Evolutionary conservation across 441 rosid species (phyloP).

Genomic region (Biscutella laevigata): DNA sequence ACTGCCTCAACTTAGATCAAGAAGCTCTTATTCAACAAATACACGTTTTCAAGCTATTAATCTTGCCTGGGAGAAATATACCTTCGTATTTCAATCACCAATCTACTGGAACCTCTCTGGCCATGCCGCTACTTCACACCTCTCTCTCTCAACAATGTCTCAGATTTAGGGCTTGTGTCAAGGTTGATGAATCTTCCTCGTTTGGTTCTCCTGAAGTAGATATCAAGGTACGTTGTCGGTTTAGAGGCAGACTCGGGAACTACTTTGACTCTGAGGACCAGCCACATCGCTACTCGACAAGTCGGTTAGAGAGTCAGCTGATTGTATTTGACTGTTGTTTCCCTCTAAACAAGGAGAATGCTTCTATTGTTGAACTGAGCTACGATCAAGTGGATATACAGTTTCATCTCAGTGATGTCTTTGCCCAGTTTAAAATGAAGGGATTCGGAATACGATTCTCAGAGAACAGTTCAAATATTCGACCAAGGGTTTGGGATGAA

Average conservation of each 20-base stretch:
- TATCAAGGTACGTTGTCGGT: too few relatives aligned
- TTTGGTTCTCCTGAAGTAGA: too few relatives aligned
- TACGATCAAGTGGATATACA: neutral
- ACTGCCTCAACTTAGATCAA: neutral
- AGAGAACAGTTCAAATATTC: too few relatives aligned
- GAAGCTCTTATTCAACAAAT: neutral
- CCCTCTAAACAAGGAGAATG: neutral
- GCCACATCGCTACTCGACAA: too few relatives aligned
- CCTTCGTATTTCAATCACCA: neutral
- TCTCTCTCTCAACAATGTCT: neutral
- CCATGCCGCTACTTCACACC: neutral
- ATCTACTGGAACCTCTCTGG: neutral
- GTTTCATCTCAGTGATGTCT: neutral
- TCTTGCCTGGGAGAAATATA: neutral
- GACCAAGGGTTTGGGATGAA: too few relatives aligned
- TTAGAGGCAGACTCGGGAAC: neutral
- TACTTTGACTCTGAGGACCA: too few relatives aligned
- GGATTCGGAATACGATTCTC: neutral
- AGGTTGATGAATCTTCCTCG: neutral
- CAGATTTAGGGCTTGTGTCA: neutral
- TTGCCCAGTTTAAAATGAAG: neutral
- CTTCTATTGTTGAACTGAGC: neutral
- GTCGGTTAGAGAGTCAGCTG: too few relatives aligned
- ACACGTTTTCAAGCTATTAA: neutral
- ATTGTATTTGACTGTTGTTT: neutral